Evolutionary conservation across 2,329 filamentous ascomycete species (phyloP).

Genomic region (Penicillium sp.): DNA sequence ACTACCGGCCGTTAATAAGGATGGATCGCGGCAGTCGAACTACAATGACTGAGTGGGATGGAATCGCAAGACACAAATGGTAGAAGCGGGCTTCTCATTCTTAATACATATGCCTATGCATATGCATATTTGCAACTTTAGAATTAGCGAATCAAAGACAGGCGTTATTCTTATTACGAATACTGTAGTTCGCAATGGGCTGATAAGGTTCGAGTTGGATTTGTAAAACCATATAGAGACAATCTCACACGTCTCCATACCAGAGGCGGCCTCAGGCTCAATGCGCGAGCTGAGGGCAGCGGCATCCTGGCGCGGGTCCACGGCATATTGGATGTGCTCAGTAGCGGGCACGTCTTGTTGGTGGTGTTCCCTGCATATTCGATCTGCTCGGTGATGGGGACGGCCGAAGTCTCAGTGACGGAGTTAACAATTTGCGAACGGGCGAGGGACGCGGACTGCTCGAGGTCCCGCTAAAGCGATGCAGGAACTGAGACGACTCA

Average conservation of each 20-base stretch:
- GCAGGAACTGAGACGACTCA: background rate
- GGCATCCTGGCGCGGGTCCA: too few species aligned
- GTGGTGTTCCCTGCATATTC: too few species aligned
- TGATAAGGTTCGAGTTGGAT: too few species aligned
- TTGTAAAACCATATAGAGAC: too few species aligned
- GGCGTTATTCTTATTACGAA: background rate
- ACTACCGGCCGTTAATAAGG: constrained; percentile 56
- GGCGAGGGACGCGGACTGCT: background rate
- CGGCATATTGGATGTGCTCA: too few species aligned
- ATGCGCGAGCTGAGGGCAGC: too few species aligned
- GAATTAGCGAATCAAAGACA: constrained; percentile 1
- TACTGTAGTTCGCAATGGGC: too few species aligned
- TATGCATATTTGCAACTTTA: background rate
- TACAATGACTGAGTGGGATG: constrained; percentile 54
- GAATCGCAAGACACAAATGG: background rate
- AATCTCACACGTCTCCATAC: too few species aligned
- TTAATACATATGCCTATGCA: background rate
- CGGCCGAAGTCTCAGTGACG: too few species aligned
- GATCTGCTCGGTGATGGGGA: too few species aligned
- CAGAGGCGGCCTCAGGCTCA: too few species aligned
- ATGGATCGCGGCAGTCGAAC: constrained; percentile 58
- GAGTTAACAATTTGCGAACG: background rate
- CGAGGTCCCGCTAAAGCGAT: background rate
- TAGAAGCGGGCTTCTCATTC: constrained; percentile 3
- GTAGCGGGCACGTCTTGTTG: too few species aligned